Conservation (phyloP, 345 rosid species). For the Syzygium jambos region DNA sequence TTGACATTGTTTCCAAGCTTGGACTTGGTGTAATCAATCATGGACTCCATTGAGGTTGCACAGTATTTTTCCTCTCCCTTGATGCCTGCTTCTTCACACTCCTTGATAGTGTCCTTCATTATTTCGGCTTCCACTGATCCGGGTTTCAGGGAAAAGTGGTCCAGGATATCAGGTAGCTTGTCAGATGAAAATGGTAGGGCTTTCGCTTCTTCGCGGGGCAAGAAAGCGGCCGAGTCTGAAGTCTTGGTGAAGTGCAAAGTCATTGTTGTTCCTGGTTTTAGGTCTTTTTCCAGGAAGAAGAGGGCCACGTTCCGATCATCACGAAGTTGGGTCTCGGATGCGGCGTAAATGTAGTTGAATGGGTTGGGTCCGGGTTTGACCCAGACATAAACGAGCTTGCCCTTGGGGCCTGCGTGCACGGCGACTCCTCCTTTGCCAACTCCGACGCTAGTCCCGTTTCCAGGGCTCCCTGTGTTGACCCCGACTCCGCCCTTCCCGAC, state of each 20-base stretch:
- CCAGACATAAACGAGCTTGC: constrained; percentile 52
- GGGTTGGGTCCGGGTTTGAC: constrained; percentile 38
- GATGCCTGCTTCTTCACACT: constrained; percentile 58
- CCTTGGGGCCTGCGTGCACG: constrained; percentile 48
- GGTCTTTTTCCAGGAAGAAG: constrained; percentile 79
- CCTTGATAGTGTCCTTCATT: constrained; percentile 52
- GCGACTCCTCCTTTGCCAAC: constrained; percentile 78
- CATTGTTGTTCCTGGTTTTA: constrained; percentile 47
- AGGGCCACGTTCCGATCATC: constrained; percentile 50
- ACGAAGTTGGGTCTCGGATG: constrained; percentile 55
- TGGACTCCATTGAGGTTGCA: constrained; percentile 75
- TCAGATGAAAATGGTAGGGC: constrained; percentile 61
- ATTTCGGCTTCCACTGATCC: constrained; percentile 55
- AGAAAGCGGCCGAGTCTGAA: constrained; percentile 36
- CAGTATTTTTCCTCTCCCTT: constrained; percentile 74
- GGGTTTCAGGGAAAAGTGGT: constrained; percentile 38
- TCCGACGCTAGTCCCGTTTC: constrained; percentile 40
- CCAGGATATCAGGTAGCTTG: constrained; percentile 41
- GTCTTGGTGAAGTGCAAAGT: constrained; percentile 43
- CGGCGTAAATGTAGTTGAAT: constrained; percentile 26
- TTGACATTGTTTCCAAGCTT: constrained; percentile 49
- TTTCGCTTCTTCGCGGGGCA: constrained; percentile 57
- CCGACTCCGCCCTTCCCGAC: constrained; percentile 17
- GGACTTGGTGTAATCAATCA: constrained; percentile 66
- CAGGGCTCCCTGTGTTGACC: constrained; percentile 7